Base-by-base conservation (phyloP, 1,284 basidiomycete species). In the Pulchroboletus neoregius region DNA sequence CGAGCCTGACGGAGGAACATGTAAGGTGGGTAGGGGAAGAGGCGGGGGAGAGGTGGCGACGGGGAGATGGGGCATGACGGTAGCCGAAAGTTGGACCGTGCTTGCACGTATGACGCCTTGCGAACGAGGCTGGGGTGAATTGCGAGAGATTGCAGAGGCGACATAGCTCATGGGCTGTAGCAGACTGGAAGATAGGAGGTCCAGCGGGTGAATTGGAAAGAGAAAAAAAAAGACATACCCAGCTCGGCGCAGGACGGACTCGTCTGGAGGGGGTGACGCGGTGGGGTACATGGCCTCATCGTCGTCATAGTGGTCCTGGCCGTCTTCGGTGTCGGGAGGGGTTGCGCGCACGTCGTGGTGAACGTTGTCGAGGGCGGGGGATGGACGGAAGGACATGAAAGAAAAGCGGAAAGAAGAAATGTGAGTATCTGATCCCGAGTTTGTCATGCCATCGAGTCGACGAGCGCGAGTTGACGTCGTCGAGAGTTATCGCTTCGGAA, bases 41-140 rank as follows among this genome's bases (percentile, higher is more conserved):
- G 39, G 43, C 31, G 46, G n/a, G 5, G 48, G 12, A 31, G 51
- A 44, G 28, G 12, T 27, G n/a, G 39, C 1, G 11, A 39, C 12
- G 5, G 43, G 12, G 11, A 41, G 18, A 26, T 28, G 32, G 3
- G 43, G 49, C 5, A 61, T 40, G 28, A 44, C 8, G 1, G 58
- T 72, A 50, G 70, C 73, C 7, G 84, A 84, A 4, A 88, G 71
- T 48, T 80, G 71, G 59, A 87, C 73, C 0, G 85, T 87, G 54
- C 68, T 74, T 24, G 78, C 70, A n/a, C 85, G 77, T 50, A 88
- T 87, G 36, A 73, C 70, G 52, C 74, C 73, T 50, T 79, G 79
- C 0, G 78, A 76, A 53, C 79, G 82, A 22, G 72, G 69, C 11
- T 62, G 55, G 33, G 54, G 53, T 5, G 58, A 60, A 28, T 53